Percentiles rank a stretch among this genome's conserved stretches.
Conservation (phyloP, 1,284 basidiomycete genomes). For the Heterobasidion parviporum region DNA sequence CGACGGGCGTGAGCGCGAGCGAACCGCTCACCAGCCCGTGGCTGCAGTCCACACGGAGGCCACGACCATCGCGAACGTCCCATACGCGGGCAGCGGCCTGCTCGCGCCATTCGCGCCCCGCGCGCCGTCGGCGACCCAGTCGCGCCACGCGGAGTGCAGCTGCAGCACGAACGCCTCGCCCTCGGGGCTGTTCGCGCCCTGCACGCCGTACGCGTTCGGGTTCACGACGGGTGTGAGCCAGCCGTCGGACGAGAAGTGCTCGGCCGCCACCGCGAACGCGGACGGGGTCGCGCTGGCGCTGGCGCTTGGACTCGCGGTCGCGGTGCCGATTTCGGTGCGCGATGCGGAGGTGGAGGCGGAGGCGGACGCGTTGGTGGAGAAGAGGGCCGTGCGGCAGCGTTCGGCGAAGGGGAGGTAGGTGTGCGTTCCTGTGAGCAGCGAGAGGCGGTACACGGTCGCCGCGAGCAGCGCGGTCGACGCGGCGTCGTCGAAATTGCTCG, state of each 20-base stretch:
- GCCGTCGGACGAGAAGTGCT: slow-evolving; percentile 45
- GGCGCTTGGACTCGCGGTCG: slow-evolving; percentile 6
- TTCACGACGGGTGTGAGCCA: slow-evolving; percentile 48
- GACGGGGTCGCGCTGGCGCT: not conserved
- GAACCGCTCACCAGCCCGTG: not conserved
- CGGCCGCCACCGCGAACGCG: slow-evolving; percentile 7
- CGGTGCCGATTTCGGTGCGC: slow-evolving; percentile 1
- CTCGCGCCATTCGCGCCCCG: slow-evolving; percentile 23
- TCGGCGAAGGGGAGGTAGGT: slow-evolving; percentile 53
- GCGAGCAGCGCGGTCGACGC: slow-evolving; percentile 73
- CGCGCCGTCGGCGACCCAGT: slow-evolving; percentile 34
- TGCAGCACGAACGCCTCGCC: slow-evolving; percentile 49
- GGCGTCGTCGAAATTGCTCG: slow-evolving; percentile 60
- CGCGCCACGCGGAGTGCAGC: slow-evolving; percentile 42
- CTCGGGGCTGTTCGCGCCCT: slow-evolving; percentile 39
- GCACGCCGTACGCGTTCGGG: slow-evolving; percentile 30
- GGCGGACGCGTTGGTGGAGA: slow-evolving; percentile 16
- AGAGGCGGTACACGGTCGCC: slow-evolving; percentile 66
- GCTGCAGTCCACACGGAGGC: not conserved
- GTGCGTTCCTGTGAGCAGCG: slow-evolving; percentile 41
- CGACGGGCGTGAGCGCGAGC: too few relatives aligned
- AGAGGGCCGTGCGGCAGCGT: slow-evolving; percentile 41
- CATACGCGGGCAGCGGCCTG: not conserved
- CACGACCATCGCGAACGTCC: not conserved
- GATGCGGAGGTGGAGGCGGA: slow-evolving; percentile 7